Evolutionary conservation across 768 basidiomycete genomes (phyloP).

Genomic region (Auricularia auricula-judae): DNA sequence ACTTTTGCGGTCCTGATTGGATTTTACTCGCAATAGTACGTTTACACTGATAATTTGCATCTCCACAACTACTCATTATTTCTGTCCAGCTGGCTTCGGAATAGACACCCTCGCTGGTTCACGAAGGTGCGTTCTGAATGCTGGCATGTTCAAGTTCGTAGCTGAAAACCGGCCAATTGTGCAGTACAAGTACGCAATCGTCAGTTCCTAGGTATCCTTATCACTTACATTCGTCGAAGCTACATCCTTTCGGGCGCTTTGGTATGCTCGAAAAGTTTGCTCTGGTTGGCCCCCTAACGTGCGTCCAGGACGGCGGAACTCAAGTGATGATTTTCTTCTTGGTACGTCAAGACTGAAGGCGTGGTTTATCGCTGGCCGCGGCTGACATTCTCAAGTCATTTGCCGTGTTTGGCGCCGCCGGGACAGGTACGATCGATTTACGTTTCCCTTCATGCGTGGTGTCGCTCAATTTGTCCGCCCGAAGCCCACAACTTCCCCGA

Average conservation of each 20-base stretch:
- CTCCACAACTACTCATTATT: too few relatives aligned
- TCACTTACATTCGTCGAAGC: conserved; percentile 15
- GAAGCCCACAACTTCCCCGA: conserved; percentile 10
- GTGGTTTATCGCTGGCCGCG: conserved; percentile 10
- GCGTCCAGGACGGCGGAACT: conserved; percentile 24
- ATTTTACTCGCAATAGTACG: conserved; percentile 14
- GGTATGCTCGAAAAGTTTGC: not conserved
- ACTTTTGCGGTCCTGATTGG: conserved; percentile 13
- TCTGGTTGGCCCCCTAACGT: not conserved
- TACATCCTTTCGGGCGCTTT: conserved; percentile 30
- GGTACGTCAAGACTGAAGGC: not conserved
- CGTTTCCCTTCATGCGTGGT: not conserved
- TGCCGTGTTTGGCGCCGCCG: conserved; percentile 21
- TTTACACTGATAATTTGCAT: not conserved
- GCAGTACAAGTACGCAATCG: conserved; percentile 1
- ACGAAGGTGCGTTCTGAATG: conserved; percentile 17
- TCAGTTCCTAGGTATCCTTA: not conserved
- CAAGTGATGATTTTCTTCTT: conserved; percentile 14
- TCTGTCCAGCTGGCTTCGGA: conserved; percentile 17
- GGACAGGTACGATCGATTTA: conserved; percentile 3
- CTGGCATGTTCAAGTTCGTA: not conserved
- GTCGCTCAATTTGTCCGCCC: not conserved
- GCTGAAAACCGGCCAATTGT: not conserved
- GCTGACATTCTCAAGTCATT: conserved; percentile 10
- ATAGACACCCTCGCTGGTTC: conserved; percentile 28